A percentile compares a stretch with the other conserved stretches of the same genome.
These are phyloP conservation scores for Colletotrichum sp. DNA, from an alignment of 2,329 filamentous ascomycete genomes.

Conservation along the genomic window DNA sequence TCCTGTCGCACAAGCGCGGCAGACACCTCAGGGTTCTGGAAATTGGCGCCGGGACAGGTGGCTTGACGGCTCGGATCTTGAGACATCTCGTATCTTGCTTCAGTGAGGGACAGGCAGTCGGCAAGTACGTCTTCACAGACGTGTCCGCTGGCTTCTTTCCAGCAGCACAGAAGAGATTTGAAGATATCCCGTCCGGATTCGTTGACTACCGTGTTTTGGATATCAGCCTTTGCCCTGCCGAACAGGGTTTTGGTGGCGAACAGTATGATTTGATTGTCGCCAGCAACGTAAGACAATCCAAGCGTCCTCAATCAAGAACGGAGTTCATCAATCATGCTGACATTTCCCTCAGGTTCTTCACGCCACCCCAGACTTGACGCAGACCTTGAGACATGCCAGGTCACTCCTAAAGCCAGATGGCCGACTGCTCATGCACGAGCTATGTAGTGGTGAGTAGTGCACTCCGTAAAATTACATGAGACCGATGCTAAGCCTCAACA, in stretches of 20 bases:
- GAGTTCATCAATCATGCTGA: neutral
- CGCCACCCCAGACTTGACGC: neutral
- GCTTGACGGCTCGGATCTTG: neutral
- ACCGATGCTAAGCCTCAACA: accelerated
- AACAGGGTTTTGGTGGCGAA: constrained; percentile 34
- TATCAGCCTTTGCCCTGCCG: constrained; percentile 25
- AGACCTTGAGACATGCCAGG: neutral
- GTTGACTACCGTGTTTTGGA: constrained; percentile 23
- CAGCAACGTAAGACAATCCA: constrained; percentile 22
- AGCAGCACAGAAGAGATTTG: constrained; percentile 8
- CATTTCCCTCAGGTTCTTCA: neutral
- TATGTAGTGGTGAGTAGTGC: neutral
- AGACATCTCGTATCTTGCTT: constrained; percentile 6
- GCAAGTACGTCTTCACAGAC: constrained; percentile 30
- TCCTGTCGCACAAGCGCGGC: neutral
- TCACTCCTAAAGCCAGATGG: neutral
- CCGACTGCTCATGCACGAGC: constrained; percentile 3
- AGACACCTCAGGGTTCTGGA: constrained; percentile 37
- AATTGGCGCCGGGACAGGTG: constrained; percentile 15
- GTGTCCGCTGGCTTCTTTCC: constrained; percentile 26
- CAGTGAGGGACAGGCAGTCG: constrained; percentile 1
- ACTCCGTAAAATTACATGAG: accelerated
- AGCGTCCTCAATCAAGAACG: neutral
- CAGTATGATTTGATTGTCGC: constrained; percentile 45
- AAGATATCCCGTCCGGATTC: neutral